A percentile compares a stretch with the other conserved stretches of the same genome.
Evolutionary conservation across 2,329 filamentous ascomycete species (phyloP).

Genomic region (Thielaviopsis punctulata): DNA sequence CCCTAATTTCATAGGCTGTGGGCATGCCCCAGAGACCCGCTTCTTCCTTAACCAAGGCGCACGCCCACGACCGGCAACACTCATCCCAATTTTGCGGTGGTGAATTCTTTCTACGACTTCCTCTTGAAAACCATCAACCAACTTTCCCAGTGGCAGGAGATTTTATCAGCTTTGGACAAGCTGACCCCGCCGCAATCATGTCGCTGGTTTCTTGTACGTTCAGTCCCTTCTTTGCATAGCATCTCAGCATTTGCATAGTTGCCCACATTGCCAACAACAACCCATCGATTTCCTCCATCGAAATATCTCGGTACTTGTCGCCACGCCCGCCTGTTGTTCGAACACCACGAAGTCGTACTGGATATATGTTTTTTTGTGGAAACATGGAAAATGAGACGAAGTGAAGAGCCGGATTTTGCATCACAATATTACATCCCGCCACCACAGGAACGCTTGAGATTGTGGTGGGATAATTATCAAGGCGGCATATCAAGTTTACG

Average conservation of each 20-base stretch:
- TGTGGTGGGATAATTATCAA: neutral
- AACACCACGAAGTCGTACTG: neutral
- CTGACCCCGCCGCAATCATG: constrained; percentile 20
- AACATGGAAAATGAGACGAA: neutral
- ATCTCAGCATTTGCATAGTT: neutral
- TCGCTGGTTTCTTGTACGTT: constrained; percentile 13
- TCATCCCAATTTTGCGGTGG: constrained; percentile 10
- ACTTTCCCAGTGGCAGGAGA: constrained; percentile 13
- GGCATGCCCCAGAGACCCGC: constrained; percentile 12
- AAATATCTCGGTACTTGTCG: neutral
- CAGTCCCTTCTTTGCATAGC: constrained; percentile 1
- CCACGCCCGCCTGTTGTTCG: neutral
- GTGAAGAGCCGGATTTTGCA: neutral
- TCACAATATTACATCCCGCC: neutral
- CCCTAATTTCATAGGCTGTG: constrained; percentile 12
- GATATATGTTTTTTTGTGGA: too few species aligned
- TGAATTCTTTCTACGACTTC: constrained; percentile 10
- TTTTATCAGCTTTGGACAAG: constrained; percentile 14
- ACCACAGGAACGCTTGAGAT: neutral
- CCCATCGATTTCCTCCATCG: neutral
- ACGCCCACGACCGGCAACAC: constrained; percentile 7
- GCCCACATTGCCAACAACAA: neutral
- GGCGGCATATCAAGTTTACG: neutral
- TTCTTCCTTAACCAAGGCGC: constrained; percentile 10
- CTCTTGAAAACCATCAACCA: constrained; percentile 11